Conservation (phyloP, 176 grass and related monocot genomes). For the Cenchrus americanus region DNA sequence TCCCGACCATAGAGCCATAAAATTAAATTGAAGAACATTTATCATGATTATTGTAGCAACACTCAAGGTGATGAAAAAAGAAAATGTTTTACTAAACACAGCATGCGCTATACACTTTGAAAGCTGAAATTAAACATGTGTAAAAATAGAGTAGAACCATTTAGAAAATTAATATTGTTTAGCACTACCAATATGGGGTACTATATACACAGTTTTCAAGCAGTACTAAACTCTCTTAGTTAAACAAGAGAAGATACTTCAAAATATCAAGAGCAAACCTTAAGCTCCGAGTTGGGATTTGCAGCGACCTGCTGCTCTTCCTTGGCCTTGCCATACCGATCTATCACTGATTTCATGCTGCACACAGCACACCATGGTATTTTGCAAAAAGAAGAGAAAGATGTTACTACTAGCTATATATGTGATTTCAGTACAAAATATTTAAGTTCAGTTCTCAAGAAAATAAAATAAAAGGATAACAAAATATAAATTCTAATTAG, state of each 20-base stretch:
- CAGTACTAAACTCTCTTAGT: neutral
- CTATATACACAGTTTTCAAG: neutral
- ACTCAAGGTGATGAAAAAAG: neutral
- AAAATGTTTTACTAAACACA: neutral
- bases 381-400: neutral
- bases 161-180: neutral
- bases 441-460: neutral
- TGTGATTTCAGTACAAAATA: neutral
- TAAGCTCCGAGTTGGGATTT: constrained; percentile 60
- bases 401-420: neutral
- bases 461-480: constrained; percentile 5
- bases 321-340: constrained; percentile 59
- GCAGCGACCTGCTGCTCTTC: constrained; percentile 49
- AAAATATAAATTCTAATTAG: constrained; percentile 19
- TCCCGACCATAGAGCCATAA: neutral
- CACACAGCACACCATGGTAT: constrained; percentile 11
- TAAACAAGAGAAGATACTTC: neutral
- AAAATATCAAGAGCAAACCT: constrained; percentile 43
- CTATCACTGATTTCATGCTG: constrained; percentile 75
- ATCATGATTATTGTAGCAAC: neutral
- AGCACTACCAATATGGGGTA: neutral
- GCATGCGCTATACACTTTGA: neutral
- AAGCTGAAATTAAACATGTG: neutral
- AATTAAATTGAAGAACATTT: neutral
- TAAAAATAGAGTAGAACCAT: neutral